Evolutionary conservation across 768 basidiomycete species (phyloP), one percentile per base, ranked within the genome.

Genomic region (Mrakia blollopis): DNA sequence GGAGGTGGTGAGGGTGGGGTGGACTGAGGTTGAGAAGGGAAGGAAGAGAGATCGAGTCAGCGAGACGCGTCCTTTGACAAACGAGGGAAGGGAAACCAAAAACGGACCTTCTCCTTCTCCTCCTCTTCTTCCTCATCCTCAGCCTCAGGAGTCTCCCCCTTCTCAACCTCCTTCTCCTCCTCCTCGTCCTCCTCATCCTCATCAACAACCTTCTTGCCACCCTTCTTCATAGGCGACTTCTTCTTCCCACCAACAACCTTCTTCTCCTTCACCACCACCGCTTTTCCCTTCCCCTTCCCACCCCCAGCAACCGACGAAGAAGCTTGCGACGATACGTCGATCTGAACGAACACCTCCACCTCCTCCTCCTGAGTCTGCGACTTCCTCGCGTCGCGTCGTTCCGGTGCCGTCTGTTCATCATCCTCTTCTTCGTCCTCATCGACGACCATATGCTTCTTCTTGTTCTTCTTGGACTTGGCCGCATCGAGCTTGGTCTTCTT

Each of bases 161-260:
- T 57, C 57, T 57, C 57, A 28, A n/a, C 57, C 23, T 57, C 25
- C 57, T 13, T 25, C 25, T 57, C 57, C 23, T 57, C 57, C 8
- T 57, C 57, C 25, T 28, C 57, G 2, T 57, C 57, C 25, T 28
- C 57, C 8, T 57, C 57, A 1, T 57, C 25, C 25, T 57, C 57
- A 2, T 57, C 57, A 28, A 54, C 52, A n/a, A 57, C 57, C 57
- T 57, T 57, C 57, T 57, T 57, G n/a, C 57, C 69, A 41, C 41
- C 69, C 62, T 63, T 63, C 62, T 63, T 68, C 65, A 23, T 25
- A 21, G 65, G 65, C 32, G 62, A 63, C 62, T 32, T 37, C 62
- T 63, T 37, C 65, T 68, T 68, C 35, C 18, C 65, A 23, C 32
- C 21, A 35, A 8, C 47, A 50, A 14, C 14, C 16, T 3, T 14